phyloP scores from a whole-genome alignment of 1,284 basidiomycete species.

The Apiotrichum brassicae region DNA sequence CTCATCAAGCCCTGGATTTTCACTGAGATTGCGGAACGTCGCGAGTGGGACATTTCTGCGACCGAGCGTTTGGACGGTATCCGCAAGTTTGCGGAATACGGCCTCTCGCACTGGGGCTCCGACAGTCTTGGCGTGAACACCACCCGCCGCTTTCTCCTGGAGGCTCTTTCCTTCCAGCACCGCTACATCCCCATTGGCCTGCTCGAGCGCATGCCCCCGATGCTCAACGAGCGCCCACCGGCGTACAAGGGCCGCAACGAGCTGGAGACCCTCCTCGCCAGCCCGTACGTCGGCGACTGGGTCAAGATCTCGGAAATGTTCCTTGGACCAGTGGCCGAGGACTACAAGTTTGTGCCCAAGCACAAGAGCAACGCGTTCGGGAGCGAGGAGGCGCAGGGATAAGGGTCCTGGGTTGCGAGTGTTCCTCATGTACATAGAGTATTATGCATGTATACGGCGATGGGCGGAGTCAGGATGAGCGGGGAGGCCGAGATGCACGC shows the following conservation, averaged over 20 bases:
- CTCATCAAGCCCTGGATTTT: conserved; percentile 96
- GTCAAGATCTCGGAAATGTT: conserved; percentile 94
- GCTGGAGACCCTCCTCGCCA: conserved; percentile 79
- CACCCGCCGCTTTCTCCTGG: conserved; percentile 89
- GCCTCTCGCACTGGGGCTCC: conserved; percentile 68
- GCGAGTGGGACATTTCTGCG: conserved; percentile 92
- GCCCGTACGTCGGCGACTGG: conserved; percentile 81
- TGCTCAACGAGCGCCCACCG: conserved; percentile 85
- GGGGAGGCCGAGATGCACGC: too few species aligned
- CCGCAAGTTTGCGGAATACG: conserved; percentile 76
- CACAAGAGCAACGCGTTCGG: conserved; percentile 65
- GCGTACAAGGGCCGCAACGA: conserved; percentile 79
- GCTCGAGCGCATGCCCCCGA: conserved; percentile 72
- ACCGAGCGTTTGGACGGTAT: conserved; percentile 83
- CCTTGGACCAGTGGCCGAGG: conserved; percentile 63
- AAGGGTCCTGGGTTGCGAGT: too few species aligned
- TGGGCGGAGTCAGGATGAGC: too few species aligned
- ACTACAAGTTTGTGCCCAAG: conserved; percentile 65
- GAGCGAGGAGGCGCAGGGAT: conserved; percentile 53
- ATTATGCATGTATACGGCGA: too few species aligned
- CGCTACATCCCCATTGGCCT: conserved; percentile 91
- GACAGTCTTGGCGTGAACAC: conserved; percentile 85
- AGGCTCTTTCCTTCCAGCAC: conserved; percentile 90
- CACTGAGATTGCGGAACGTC: conserved; percentile 84
- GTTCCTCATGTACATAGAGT: too few species aligned